Percentiles rank a stretch among this genome's conserved stretches.
Evolutionary conservation across 306 rosid species (phyloP).

Genomic region (Citrullus mucosospermus): DNA sequence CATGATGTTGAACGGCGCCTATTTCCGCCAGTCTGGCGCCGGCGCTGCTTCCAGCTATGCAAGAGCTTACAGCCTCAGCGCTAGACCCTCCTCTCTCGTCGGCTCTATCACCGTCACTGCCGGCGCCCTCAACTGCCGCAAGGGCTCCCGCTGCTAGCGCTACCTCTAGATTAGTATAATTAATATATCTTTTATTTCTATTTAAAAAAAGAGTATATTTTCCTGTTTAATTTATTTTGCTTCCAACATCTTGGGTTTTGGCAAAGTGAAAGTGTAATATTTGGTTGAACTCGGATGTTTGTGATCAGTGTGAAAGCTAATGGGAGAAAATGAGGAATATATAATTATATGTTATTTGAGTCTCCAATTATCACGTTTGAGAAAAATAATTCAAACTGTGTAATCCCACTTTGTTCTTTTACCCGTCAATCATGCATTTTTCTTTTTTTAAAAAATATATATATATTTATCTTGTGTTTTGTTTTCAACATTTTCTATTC

Average conservation of each 20-base stretch:
- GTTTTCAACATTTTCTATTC: too few relatives aligned
- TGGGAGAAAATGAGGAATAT: not conserved
- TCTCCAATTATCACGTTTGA: not conserved
- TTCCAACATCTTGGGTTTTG: not conserved
- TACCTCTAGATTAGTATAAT: not conserved
- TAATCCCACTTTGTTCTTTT: too few relatives aligned
- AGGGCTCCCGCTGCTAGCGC: conserved; percentile 39
- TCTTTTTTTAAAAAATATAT: too few relatives aligned
- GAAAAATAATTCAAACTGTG: too few relatives aligned
- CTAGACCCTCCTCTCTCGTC: conserved; percentile 76
- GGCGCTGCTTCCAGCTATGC: conserved; percentile 50
- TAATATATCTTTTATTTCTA: not conserved
- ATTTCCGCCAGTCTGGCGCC: conserved; percentile 57
- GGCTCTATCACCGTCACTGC: conserved; percentile 62
- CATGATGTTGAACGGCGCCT: conserved; percentile 70
- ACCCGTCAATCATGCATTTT: too few relatives aligned
- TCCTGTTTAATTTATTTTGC: not conserved
- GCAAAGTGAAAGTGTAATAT: not conserved
- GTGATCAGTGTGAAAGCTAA: not conserved
- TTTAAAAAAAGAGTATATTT: not conserved
- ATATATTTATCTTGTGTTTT: too few relatives aligned
- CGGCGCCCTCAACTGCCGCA: conserved; percentile 65
- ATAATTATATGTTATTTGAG: not conserved
- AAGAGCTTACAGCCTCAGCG: conserved; percentile 65
- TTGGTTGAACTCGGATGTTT: not conserved